Conservation (phyloP, 2,329 filamentous ascomycete species). For the Aspergillus felis region DNA sequence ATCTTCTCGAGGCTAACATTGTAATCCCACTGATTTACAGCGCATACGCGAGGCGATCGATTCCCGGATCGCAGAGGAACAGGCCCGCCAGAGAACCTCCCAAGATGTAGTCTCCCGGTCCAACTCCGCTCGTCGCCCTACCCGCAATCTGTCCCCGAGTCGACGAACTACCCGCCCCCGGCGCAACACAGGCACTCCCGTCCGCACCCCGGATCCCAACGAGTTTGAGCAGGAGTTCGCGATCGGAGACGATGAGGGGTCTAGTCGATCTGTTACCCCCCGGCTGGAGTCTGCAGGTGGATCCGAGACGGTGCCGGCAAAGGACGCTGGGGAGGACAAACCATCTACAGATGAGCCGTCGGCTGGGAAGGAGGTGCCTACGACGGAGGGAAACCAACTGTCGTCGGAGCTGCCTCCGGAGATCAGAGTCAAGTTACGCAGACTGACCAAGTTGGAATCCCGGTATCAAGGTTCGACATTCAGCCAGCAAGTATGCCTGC, state of each 20-base stretch:
- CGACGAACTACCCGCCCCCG: conserved; percentile 29
- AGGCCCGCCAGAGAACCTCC: conserved; percentile 66
- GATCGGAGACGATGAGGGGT: conserved; percentile 75
- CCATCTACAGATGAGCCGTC: conserved; percentile 15
- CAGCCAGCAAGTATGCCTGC: background rate
- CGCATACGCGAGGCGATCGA: conserved; percentile 82
- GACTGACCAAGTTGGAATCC: conserved; percentile 83
- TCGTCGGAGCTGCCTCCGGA: conserved; percentile 65
- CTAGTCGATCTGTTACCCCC: conserved; percentile 60
- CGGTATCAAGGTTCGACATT: conserved; percentile 71
- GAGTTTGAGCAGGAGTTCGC: conserved; percentile 85
- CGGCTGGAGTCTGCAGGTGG: conserved; percentile 42
- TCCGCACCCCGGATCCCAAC: conserved; percentile 70
- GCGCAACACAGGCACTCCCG: conserved; percentile 39
- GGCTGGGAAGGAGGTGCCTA: conserved; percentile 19
- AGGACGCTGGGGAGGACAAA: conserved; percentile 21
- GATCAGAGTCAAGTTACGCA: conserved; percentile 69
- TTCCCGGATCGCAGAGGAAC: conserved; percentile 84
- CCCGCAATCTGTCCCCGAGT: conserved; percentile 25
- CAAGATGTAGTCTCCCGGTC: conserved; percentile 44
- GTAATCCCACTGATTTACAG: conserved; percentile 40
- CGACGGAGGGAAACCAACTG: conserved; percentile 22
- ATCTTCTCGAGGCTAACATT: conserved; percentile 1
- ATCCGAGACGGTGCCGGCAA: conserved; percentile 19
- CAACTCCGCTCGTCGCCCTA: conserved; percentile 38